Percentiles rank a stretch among this genome's conserved stretches.
Conservation (phyloP, 2,329 filamentous ascomycete species). For the Trichoderma atroviride region DNA sequence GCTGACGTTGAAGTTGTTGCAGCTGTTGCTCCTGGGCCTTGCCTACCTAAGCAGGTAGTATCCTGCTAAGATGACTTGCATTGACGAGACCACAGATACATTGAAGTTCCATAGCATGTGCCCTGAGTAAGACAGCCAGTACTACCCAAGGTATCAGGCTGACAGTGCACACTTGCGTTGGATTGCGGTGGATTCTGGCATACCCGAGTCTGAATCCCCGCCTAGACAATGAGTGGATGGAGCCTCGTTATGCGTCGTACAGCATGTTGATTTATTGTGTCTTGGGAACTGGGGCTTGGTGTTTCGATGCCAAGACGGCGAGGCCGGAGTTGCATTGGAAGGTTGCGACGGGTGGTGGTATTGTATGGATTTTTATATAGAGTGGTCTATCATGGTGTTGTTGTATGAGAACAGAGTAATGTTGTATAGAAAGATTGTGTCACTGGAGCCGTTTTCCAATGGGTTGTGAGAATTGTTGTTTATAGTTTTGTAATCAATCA, state of each 20-base stretch:
- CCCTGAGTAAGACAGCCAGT: neutral
- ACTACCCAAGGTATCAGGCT: neutral
- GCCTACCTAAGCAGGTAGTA: neutral
- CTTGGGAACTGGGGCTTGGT: neutral
- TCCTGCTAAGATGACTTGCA: neutral
- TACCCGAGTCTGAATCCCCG: neutral
- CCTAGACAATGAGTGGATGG: neutral
- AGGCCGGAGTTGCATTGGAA: neutral
- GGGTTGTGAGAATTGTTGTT: too few relatives aligned
- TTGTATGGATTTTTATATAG: neutral
- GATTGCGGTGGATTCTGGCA: neutral
- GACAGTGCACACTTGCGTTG: neutral
- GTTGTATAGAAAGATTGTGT: too few relatives aligned
- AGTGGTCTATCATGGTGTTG: neutral
- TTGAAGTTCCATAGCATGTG: neutral
- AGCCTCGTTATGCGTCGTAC: neutral
- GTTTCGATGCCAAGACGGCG: constrained; percentile 14
- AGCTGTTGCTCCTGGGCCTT: neutral
- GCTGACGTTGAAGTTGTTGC: neutral
- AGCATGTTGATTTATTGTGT: neutral
- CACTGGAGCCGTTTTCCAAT: too few relatives aligned
- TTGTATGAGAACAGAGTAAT: neutral
- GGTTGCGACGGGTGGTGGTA: neutral
- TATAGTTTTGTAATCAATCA: too few relatives aligned
- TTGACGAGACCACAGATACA: neutral